A percentile compares a stretch with the other conserved stretches of the same genome.
These are phyloP conservation scores for Coemansia reversa DNA, from an alignment of 192 early-diverging fungal species.

Conservation along the genomic window DNA sequence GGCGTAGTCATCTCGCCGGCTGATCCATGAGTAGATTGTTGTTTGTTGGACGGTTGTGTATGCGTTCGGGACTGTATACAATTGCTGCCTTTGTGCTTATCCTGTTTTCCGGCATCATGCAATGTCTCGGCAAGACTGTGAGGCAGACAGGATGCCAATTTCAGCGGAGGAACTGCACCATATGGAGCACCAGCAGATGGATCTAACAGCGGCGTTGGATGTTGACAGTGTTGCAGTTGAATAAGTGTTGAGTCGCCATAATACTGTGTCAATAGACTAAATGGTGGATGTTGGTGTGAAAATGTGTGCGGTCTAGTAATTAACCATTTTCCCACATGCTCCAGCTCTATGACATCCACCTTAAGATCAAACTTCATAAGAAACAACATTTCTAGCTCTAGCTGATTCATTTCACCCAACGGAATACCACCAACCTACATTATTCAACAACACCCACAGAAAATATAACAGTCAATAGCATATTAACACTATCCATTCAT, in stretches of 20 bases:
- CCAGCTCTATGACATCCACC: conserved; percentile 60
- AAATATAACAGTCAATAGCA: background rate
- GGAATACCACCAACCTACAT: conserved; percentile 71
- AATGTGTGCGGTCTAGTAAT: conserved; percentile 4
- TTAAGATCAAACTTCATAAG: conserved; percentile 69
- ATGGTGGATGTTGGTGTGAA: background rate
- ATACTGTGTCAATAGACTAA: conserved; percentile 20
- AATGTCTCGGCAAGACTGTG: background rate
- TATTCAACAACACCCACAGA: background rate
- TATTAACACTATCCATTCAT: background rate
- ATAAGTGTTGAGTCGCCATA: conserved; percentile 16
- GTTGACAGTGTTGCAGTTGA: conserved; percentile 7
- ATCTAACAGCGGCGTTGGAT: conserved; percentile 6
- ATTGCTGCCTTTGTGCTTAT: background rate
- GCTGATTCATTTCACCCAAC: conserved; percentile 66
- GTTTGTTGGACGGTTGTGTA: background rate
- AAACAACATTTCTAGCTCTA: conserved; percentile 75
- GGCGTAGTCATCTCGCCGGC: conserved; percentile 23
- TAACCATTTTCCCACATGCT: conserved; percentile 64
- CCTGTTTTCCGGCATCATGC: background rate
- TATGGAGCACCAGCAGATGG: conserved; percentile 2
- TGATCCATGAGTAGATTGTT: background rate
- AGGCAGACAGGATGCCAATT: conserved; percentile 1
- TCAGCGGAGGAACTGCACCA: conserved; percentile 6
- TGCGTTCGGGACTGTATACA: background rate